These are phyloP conservation scores for Neofusicoccum sp. DNA, from an alignment of 2,329 filamentous ascomycete species.

Conservation along the genomic window DNA sequence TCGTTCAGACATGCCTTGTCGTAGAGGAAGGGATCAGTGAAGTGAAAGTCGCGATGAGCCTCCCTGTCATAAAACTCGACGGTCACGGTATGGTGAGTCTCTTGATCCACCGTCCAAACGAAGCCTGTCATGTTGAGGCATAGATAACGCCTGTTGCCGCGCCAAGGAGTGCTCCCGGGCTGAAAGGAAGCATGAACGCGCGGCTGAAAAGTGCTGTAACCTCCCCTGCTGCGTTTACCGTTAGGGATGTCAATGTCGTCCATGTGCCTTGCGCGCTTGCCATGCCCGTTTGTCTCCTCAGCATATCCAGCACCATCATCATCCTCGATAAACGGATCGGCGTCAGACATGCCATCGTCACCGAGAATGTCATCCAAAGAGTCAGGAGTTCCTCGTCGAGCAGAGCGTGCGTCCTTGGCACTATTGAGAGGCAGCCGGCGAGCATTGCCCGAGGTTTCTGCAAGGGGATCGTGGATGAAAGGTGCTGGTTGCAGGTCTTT, in stretches of 20 bases:
- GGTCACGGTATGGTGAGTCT: constrained; percentile 82
- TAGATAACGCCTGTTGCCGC: constrained; percentile 88
- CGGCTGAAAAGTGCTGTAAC: constrained; percentile 54
- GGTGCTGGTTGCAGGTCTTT: constrained; percentile 70
- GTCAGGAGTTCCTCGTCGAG: constrained; percentile 64
- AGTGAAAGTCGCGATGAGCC: constrained; percentile 90
- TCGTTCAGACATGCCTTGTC: constrained; percentile 92
- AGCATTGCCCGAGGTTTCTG: constrained; percentile 66
- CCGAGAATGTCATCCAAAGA: constrained; percentile 81
- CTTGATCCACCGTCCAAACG: constrained; percentile 96
- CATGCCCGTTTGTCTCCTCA: constrained; percentile 57
- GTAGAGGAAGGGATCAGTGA: constrained; percentile 92
- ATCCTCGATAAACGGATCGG: constrained; percentile 85
- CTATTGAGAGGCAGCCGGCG: constrained; percentile 54
- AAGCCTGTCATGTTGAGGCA: constrained; percentile 92
- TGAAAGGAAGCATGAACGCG: constrained; percentile 84
- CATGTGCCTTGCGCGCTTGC: constrained; percentile 58
- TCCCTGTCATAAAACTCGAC: constrained; percentile 98
- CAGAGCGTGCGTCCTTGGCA: constrained; percentile 51
- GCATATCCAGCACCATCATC: constrained; percentile 93
- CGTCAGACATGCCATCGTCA: constrained; percentile 56
- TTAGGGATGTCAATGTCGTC: constrained; percentile 40
- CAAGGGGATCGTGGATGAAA: constrained; percentile 77
- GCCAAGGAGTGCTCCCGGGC: constrained; percentile 92
- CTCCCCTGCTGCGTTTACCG: constrained; percentile 52